phyloP scores from a whole-genome alignment of 2,329 filamentous ascomycete genomes.

The Pseudogymnoascus sp. region DNA sequence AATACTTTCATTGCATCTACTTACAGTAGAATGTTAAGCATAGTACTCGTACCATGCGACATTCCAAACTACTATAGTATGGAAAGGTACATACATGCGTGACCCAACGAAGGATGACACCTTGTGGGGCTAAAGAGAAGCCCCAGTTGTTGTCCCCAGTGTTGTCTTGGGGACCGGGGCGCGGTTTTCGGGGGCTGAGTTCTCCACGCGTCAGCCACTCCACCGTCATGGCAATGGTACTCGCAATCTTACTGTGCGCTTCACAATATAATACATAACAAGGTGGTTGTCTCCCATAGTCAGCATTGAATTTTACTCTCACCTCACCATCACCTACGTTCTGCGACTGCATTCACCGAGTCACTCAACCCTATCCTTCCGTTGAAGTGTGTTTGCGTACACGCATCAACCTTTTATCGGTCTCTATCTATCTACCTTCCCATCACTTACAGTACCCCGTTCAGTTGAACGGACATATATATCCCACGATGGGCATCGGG shows the following conservation, averaged over 20 bases:
- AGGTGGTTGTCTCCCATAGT: not conserved
- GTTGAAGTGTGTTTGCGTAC: not conserved
- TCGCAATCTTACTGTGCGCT: slow-evolving; percentile 2
- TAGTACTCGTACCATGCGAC: too few species aligned
- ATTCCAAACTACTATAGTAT: not conserved
- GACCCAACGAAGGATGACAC: not conserved
- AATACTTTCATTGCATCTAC: not conserved
- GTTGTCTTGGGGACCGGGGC: not conserved
- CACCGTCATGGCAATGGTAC: not conserved
- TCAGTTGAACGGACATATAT: slow-evolving; percentile 3
- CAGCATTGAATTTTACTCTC: slow-evolving; percentile 12
- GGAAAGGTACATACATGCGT: not conserved
- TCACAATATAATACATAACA: not conserved
- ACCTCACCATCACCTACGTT: not conserved
- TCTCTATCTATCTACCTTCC: slow-evolving; percentile 8
- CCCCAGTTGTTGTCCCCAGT: not conserved
- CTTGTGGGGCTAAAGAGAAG: not conserved
- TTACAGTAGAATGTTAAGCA: not conserved
- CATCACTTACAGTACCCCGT: not conserved
- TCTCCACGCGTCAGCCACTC: slow-evolving; percentile 6
- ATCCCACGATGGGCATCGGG: slow-evolving; percentile 46
- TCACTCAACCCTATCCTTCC: not conserved
- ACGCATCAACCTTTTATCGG: not conserved
- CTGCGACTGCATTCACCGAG: not conserved
- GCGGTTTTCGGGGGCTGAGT: slow-evolving; percentile 6